Conservation (phyloP, 2,329 filamentous ascomycete species). For the Dactylonectria macrodidyma region DNA sequence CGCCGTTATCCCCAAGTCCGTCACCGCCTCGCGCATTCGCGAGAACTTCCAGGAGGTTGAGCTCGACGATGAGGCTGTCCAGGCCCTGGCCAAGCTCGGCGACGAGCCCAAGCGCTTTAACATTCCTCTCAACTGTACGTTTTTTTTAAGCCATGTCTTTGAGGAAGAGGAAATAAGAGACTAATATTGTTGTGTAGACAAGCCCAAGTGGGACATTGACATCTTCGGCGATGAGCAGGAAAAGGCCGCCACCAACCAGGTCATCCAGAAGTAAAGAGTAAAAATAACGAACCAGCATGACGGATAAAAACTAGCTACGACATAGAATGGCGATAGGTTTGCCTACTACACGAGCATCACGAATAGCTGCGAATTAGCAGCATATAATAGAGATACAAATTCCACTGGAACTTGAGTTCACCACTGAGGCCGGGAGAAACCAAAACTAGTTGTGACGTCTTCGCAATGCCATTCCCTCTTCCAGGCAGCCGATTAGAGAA, state of each 20-base stretch:
- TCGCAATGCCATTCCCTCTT: background rate
- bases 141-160: background rate
- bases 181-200: slow-evolving; percentile 53
- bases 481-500: background rate
- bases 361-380: slow-evolving; percentile 12
- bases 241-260: slow-evolving; percentile 63
- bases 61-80: slow-evolving; percentile 70
- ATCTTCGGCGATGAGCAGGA: slow-evolving; percentile 69
- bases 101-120: slow-evolving; percentile 63
- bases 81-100: slow-evolving; percentile 74
- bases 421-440: background rate
- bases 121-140: slow-evolving; percentile 60
- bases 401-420: background rate
- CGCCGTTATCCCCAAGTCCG: slow-evolving; percentile 83
- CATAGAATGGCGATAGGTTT: slow-evolving; percentile 33
- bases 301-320: slow-evolving; percentile 14
- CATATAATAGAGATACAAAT: slow-evolving; percentile 33
- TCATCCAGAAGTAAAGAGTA: slow-evolving; percentile 53
- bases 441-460: background rate
- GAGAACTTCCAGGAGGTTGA: slow-evolving; percentile 80
- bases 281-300: slow-evolving; percentile 14
- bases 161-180: background rate
- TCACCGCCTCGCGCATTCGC: slow-evolving; percentile 76
- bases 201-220: slow-evolving; percentile 70
- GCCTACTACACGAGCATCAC: slow-evolving; percentile 4